Percentiles rank a stretch among this genome's conserved stretches.
phyloP scores from a whole-genome alignment of 2,329 filamentous ascomycete species.

The Magnaporthiopsis poae region DNA sequence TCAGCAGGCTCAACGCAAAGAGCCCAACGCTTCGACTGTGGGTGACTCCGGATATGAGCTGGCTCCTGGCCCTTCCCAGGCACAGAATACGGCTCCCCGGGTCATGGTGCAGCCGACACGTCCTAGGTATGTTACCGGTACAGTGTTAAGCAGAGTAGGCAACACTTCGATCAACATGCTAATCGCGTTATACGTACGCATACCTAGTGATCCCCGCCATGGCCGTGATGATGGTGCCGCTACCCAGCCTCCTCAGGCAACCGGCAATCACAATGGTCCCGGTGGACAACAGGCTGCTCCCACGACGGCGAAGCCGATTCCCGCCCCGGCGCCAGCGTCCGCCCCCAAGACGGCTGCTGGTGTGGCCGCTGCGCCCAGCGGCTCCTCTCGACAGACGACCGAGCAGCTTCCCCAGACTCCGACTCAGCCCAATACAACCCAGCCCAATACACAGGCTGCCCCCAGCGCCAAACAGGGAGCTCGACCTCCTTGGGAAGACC shows the following conservation, averaged over 20 bases:
- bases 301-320: background rate
- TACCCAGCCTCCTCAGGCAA: too few species aligned
- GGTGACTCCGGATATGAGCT: background rate
- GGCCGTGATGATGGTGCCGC: background rate
- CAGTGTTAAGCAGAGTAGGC: background rate
- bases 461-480: background rate
- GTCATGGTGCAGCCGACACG: background rate
- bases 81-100: background rate
- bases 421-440: background rate
- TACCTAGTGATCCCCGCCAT: background rate
- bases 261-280: background rate
- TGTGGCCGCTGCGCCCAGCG: too few species aligned
- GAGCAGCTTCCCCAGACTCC: background rate
- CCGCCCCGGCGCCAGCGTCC: too few species aligned
- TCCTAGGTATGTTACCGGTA: background rate
- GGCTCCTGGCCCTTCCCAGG: too few species aligned
- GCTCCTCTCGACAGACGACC: background rate
- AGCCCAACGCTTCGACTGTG: background rate
- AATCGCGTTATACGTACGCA: background rate
- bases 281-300: background rate
- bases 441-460: background rate
- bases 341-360: too few species aligned
- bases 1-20: background rate
- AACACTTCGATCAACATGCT: background rate
- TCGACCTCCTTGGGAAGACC: background rate